These are phyloP conservation scores for Pochonia chlamydosporia DNA, from an alignment of 2,329 filamentous ascomycete species.

Conservation along the genomic window DNA sequence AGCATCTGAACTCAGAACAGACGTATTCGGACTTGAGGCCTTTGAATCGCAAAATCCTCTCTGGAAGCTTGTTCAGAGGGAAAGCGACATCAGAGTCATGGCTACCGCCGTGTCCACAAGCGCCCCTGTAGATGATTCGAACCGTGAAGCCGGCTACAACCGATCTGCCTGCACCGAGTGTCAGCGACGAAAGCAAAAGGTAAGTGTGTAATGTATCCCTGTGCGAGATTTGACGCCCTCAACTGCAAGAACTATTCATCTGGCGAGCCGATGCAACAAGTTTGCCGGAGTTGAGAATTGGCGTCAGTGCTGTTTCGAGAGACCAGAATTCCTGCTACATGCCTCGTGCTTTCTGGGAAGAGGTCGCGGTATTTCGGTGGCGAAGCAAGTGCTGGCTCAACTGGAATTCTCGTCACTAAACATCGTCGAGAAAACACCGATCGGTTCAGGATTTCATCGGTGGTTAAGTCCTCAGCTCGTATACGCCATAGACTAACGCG, in stretches of 20 bases:
- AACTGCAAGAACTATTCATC: background rate
- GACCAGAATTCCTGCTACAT: no score
- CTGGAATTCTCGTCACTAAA: no score
- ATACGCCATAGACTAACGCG: background rate
- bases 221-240: no score
- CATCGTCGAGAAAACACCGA: no score
- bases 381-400: no score
- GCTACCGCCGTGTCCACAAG: background rate
- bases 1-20: background rate
- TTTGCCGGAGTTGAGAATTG: no score
- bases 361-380: no score
- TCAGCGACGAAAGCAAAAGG: constrained; percentile 33
- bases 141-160: constrained; percentile 13
- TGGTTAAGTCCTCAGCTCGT: no score
- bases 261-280: no score
- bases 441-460: no score
- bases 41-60: background rate
- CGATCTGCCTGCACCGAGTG: constrained; percentile 38
- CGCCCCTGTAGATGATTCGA: constrained; percentile 1
- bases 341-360: no score
- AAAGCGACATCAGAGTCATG: background rate
- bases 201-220: constrained; percentile 6
- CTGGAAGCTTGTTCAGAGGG: background rate
- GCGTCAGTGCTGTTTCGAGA: no score
- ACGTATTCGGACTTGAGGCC: background rate